phyloP scores from a whole-genome alignment of 495 filamentous ascomycete genomes.

The Immersiella caudata region DNA sequence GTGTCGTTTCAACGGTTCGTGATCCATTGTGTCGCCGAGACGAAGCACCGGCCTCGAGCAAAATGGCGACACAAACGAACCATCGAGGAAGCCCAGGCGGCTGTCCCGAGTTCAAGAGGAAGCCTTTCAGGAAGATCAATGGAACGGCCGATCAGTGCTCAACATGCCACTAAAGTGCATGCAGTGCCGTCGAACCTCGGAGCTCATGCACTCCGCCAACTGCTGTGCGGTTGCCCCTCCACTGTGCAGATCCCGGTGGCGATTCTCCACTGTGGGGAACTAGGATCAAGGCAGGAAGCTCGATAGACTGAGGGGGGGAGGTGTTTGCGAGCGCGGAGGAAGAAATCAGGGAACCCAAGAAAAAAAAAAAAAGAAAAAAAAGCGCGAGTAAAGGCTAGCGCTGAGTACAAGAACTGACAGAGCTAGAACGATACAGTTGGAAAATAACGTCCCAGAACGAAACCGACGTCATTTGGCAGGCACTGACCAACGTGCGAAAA shows the following conservation, averaged over 20 bases:
- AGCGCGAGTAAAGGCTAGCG: neutral
- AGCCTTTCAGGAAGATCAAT: neutral
- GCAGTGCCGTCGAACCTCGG: neutral
- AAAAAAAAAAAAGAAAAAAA: too few relatives aligned
- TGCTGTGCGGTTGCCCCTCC: neutral
- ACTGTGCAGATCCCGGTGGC: neutral
- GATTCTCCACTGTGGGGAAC: neutral
- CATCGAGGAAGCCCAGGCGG: neutral
- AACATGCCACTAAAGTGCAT: neutral
- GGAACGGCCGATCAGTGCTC: neutral
- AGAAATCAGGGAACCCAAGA: neutral
- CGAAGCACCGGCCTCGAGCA: neutral
- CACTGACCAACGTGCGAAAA: neutral
- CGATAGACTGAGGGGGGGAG: neutral
- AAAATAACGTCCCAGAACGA: neutral
- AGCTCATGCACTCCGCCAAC: neutral
- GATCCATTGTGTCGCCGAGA: slow-evolving; percentile 34
- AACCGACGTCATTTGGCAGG: slow-evolving; percentile 29
- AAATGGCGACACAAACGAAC: slow-evolving; percentile 1
- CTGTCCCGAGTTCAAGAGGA: neutral
- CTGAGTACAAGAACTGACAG: neutral
- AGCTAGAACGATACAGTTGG: neutral
- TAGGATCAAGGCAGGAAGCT: neutral
- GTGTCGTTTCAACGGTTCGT: slow-evolving; percentile 40
- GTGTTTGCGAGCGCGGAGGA: neutral